These are phyloP conservation scores for Cucurbita argyrosperma DNA, from an alignment of 306 rosid species.

Conservation along the genomic window DNA sequence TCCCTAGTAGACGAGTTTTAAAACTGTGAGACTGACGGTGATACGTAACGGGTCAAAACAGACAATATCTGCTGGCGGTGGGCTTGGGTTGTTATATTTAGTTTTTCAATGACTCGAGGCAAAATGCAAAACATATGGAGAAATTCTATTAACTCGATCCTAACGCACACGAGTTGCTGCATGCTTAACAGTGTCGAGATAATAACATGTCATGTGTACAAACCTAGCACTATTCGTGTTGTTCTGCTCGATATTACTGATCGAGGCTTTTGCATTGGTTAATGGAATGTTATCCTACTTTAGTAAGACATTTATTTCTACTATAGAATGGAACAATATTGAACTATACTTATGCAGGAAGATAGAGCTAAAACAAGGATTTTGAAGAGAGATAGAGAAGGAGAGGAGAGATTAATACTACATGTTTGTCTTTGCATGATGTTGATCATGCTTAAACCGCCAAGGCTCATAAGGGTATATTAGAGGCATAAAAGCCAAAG, in stretches of 20 bases:
- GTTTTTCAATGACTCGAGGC: background rate
- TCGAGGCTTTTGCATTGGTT: background rate
- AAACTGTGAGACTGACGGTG: too few species aligned
- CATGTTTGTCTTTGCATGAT: constrained; percentile 99
- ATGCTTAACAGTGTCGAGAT: background rate
- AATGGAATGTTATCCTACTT: background rate
- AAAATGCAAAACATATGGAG: background rate
- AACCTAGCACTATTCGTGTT: background rate
- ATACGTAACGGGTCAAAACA: too few species aligned
- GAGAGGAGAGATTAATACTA: constrained; percentile 3
- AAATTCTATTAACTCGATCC: background rate
- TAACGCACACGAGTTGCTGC: background rate
- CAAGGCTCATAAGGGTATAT: constrained; percentile 96
- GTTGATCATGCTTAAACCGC: constrained; percentile 93
- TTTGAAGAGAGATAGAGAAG: background rate
- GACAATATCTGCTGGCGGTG: too few species aligned
- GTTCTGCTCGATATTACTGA: background rate
- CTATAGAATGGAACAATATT: too few species aligned
- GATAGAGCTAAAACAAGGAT: background rate
- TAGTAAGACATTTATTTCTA: background rate
- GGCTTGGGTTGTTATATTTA: background rate
- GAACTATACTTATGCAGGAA: background rate
- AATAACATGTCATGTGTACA: background rate
- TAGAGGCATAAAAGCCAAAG: constrained; percentile 80
- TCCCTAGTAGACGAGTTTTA: too few species aligned